Conservation (phyloP, 306 rosid genomes). For the Vigna hirtella region DNA sequence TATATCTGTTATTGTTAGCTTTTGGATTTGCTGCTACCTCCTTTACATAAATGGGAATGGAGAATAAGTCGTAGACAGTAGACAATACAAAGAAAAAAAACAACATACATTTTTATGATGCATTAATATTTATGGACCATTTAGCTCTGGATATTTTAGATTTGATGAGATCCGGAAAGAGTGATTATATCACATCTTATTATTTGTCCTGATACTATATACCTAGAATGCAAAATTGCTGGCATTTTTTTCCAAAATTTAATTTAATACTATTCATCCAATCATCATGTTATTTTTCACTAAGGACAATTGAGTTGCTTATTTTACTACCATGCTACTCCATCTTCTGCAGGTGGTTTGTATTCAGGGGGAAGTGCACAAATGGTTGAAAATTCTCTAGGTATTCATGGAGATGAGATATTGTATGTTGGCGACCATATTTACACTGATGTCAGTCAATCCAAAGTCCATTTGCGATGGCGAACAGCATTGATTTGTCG, state of each 20-base stretch:
- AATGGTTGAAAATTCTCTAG: slow-evolving; percentile 87
- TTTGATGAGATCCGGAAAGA: slow-evolving; percentile 1
- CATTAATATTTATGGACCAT: slow-evolving; percentile 11
- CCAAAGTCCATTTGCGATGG: slow-evolving; percentile 96
- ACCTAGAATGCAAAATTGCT: slow-evolving; percentile 15
- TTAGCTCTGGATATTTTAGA: slow-evolving; percentile 5
- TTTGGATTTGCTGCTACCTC: slow-evolving; percentile 9
- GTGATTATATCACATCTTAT: neutral
- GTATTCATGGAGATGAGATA: slow-evolving; percentile 94
- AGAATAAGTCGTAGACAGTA: neutral
- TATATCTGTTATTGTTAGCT: slow-evolving; percentile 5
- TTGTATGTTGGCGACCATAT: slow-evolving; percentile 98
- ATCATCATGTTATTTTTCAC: slow-evolving; percentile 12
- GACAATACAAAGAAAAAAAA: slow-evolving; percentile 30
- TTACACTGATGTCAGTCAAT: slow-evolving; percentile 96
- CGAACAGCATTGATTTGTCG: slow-evolving; percentile 93
- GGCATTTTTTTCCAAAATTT: neutral
- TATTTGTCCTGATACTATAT: slow-evolving; percentile 22
- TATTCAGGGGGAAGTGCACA: slow-evolving; percentile 99
- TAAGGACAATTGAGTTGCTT: slow-evolving; percentile 10
- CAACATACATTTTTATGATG: slow-evolving; percentile 6
- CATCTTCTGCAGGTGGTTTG: slow-evolving; percentile 76
- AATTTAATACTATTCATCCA: slow-evolving; percentile 4
- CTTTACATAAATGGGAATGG: slow-evolving; percentile 8
- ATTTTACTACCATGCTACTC: slow-evolving; percentile 35